These are phyloP conservation scores for Paraglomus occultum DNA, from an alignment of 192 early-diverging fungal species.

Conservation along the genomic window DNA sequence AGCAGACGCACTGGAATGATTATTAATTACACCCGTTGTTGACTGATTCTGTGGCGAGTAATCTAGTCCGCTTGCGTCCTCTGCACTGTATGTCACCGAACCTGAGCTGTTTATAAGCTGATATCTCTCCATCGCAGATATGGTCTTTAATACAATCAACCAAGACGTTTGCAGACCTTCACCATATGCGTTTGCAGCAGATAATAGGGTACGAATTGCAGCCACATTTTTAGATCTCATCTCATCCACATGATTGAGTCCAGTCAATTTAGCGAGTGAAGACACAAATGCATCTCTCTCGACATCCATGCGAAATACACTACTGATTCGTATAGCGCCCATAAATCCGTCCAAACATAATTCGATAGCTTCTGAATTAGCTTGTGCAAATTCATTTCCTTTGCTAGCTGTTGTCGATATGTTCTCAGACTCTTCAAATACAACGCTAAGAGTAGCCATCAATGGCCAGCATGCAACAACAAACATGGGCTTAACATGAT, in stretches of 20 bases:
- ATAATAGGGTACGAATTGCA: conserved; percentile 82
- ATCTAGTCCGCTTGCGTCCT: conserved; percentile 42
- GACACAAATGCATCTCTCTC: conserved; percentile 92
- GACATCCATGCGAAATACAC: conserved; percentile 84
- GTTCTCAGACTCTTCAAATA: conserved; percentile 81
- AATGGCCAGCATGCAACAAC: conserved; percentile 83
- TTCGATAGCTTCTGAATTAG: conserved; percentile 58
- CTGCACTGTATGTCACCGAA: conserved; percentile 36
- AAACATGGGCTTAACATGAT: conserved; percentile 92
- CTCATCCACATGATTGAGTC: conserved; percentile 77
- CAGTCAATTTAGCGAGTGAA: conserved; percentile 82
- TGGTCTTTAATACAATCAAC: conserved; percentile 80
- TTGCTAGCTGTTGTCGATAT: conserved; percentile 36
- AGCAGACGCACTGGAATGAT: not conserved
- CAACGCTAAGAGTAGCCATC: conserved; percentile 76
- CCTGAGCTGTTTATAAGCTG: conserved; percentile 66
- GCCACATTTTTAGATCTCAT: conserved; percentile 89
- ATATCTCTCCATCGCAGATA: conserved; percentile 84
- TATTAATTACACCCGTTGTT: not conserved
- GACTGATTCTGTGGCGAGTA: conserved; percentile 34
- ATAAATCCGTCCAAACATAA: conserved; percentile 80
- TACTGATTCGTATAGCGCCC: conserved; percentile 72
- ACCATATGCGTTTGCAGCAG: conserved; percentile 66
- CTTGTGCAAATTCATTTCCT: conserved; percentile 40
- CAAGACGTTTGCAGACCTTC: conserved; percentile 66